These are phyloP conservation scores for Urochloa ruziziensis DNA, from an alignment of 176 grass and related monocot species.

Conservation along the genomic window DNA sequence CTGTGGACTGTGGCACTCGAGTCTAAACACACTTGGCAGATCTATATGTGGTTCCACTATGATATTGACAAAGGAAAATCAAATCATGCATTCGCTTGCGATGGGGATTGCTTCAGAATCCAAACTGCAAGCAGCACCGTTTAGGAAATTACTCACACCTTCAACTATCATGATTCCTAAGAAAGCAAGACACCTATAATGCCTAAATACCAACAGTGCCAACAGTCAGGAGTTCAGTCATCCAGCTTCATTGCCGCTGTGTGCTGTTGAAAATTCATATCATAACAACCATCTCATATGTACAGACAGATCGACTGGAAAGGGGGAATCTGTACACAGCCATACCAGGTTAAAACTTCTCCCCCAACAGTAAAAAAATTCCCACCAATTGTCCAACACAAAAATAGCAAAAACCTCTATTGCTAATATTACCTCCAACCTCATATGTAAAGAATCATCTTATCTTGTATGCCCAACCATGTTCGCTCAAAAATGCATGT, in stretches of 20 bases:
- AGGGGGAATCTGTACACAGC: conserved; percentile 24
- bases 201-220: background rate
- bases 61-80: background rate
- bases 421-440: conserved; percentile 18
- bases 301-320: background rate
- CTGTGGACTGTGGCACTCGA: no score
- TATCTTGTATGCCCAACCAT: conserved; percentile 89
- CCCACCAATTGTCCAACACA: background rate
- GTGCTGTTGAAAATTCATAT: background rate
- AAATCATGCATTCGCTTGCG: background rate
- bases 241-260: background rate
- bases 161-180: background rate
- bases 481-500: conserved; percentile 74
- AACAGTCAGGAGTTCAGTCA: background rate
- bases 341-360: background rate
- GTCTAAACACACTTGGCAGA: background rate
- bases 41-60: background rate
- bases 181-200: background rate
- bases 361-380: background rate
- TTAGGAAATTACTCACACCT: background rate
- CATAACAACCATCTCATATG: background rate
- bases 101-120: background rate
- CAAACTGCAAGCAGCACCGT: background rate
- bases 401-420: conserved; percentile 20
- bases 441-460: conserved; percentile 36